Base-by-base conservation (phyloP, 2,329 filamentous ascomycete genomes). In the Clonostachys solani region DNA sequence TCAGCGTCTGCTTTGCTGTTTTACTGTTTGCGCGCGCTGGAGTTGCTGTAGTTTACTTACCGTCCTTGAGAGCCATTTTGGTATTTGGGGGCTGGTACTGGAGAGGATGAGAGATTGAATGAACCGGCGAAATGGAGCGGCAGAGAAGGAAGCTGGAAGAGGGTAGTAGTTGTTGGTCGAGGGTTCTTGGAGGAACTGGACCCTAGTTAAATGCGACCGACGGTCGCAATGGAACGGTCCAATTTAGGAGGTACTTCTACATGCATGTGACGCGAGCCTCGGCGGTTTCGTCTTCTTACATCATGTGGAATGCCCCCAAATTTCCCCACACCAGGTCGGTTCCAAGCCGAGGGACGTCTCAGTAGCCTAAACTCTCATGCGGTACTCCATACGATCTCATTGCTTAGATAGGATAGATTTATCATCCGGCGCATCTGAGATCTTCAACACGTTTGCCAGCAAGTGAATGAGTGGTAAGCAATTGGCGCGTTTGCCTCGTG, bases 21-120 rank as follows among this genome's bases (percentile, higher is more conserved):
- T 12, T 38, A 5, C 18, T 16, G 13, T 23, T n/a, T 7, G 12
- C 35, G 43, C 29, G 43, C 9, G 37, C n/a, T n/a, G 23, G 17
- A 33, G 38, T n/a, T 41, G 33, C 37, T 37, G 33, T 13, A 17
- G 6, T 15, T 12, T 13, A 10, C 13, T 19, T 74, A 88, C 86
- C 80, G 72, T 86, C 84, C 70, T 84, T 84, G 71, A 90, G 77
- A 78, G 82, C 75, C 86, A 90, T 90, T 58, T 55, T 77, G 69
- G 52, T 50, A 50, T 53, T 53, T 29, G 4, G 2, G 3, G 10
- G 9, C 23, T 29, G 23, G 23, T 29, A 29, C 10, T 29, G 23
- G 9, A 29, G 23, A 9, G 2, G 23, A 10, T 29, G 23, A 10
- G 23, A 29, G 23, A 29, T 29, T 10, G 23, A 29, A 10, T 8